Conservation (phyloP, 2,329 filamentous ascomycete species). For the Penicillium capsulatum region DNA sequence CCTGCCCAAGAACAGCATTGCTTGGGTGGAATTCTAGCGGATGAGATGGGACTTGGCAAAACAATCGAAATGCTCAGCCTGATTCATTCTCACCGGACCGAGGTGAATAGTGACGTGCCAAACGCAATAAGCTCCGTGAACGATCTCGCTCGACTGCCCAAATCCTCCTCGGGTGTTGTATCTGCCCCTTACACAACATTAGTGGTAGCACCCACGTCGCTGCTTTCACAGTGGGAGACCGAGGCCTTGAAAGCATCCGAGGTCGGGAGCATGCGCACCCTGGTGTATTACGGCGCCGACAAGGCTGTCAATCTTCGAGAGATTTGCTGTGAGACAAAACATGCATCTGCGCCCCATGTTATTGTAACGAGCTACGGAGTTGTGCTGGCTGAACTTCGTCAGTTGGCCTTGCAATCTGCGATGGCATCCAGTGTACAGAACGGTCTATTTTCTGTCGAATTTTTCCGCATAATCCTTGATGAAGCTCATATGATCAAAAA, state of each 20-base stretch:
- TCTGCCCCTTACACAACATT: slow-evolving; percentile 82
- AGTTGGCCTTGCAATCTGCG: slow-evolving; percentile 55
- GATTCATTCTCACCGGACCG: slow-evolving; percentile 74
- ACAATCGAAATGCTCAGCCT: slow-evolving; percentile 98
- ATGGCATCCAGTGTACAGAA: slow-evolving; percentile 62
- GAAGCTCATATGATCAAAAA: slow-evolving; percentile 94
- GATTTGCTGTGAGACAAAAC: slow-evolving; percentile 71
- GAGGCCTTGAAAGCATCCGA: slow-evolving; percentile 89
- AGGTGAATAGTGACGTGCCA: slow-evolving; percentile 35
- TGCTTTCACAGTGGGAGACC: slow-evolving; percentile 95
- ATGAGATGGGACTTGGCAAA: slow-evolving; percentile 96
- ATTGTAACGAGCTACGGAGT: slow-evolving; percentile 94
- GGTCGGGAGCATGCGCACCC: slow-evolving; percentile 72
- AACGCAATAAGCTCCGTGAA: slow-evolving; percentile 49
- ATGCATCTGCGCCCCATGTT: slow-evolving; percentile 73
- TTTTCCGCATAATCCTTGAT: slow-evolving; percentile 92
- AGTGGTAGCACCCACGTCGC: slow-evolving; percentile 93
- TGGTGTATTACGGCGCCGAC: slow-evolving; percentile 89
- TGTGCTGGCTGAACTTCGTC: slow-evolving; percentile 82
- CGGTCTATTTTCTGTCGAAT: slow-evolving; percentile 86
- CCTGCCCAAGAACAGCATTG: slow-evolving; percentile 93
- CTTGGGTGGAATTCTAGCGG: slow-evolving; percentile 84
- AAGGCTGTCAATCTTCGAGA: slow-evolving; percentile 74
- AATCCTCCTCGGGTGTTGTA: slow-evolving; percentile 55
- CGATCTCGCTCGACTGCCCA: slow-evolving; percentile 59